Evolutionary conservation across 352 stramenopile species (phyloP), one percentile per base, ranked within the genome.

Genomic region (Phytopythium aichiense): DNA sequence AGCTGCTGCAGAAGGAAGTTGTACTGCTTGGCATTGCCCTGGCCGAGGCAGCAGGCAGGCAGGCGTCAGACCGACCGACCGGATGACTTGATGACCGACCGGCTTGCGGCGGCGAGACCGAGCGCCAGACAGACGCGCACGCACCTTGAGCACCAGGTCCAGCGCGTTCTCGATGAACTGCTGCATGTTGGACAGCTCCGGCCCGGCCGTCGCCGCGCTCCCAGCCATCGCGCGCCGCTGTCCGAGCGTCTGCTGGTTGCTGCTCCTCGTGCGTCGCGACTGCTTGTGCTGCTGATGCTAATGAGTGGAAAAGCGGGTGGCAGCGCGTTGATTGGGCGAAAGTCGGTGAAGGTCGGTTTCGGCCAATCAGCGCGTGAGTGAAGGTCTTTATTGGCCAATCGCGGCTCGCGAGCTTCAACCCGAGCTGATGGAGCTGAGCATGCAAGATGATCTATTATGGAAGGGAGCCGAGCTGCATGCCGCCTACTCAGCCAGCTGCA

Each of bases 81-180:
- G 28, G 28, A 7, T 31, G 7, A 2, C 28, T 5, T 2, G 28
- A 7, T 31, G 42, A 45, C 42, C 42, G 20, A 49, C 42, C 20
- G 35, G 33, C 33, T 38, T 25, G 16, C 55, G 50, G 40, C 56
- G 48, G 42, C 11, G 22, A 13, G 18, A 56, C 15, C 9, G 6
- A 37, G 1, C 28, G 16, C 8, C 4, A 31, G 3, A 40, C 37
- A 25, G 30, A 2, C 12, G 23, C 16, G 15, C 43, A 61, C 56
- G 46, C 57, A 81, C 81, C 76, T 95, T 92, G 66, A 93, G 68
- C 54, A 88, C 79, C 57, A 91, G 67, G 43, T 91, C 80, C 67
- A 93, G 71, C 45, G 86, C 86, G 61, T 91, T 92, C 72, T 95
- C 82, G 60, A 95, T 89, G 64, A 95, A 92, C 65, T 83, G 71